Evolutionary conservation across 2,329 filamentous ascomycete species (phyloP), one percentile per base, ranked within the genome.

Genomic region (Conoideocrella luteorostrata): DNA sequence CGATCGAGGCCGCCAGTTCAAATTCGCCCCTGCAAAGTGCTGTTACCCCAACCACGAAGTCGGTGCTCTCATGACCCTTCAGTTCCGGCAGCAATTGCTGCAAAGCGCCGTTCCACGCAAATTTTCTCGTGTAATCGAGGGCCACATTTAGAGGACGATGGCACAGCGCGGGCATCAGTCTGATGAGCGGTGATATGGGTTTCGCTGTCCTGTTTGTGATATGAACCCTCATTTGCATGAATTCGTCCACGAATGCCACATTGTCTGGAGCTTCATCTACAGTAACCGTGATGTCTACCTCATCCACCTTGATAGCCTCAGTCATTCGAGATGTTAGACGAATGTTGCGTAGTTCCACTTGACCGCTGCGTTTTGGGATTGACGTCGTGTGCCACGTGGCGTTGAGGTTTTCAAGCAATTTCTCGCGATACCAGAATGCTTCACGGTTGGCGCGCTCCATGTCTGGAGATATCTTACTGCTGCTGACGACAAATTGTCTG

Each of bases 401-500:
- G 21, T 72, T 74, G 9, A 95, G 66, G 33, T 73, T 71, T 47
- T 84, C 82, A 3, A 96, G 74, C 2, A 96, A 75, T 57, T 80
- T 81, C 61, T 95, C 86, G 13, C 89, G 80, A 62, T 88, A 95
- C 90, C 90, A 96, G 61, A 96, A 96, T 1, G 83, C 80, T 65
- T 95, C 88, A 41, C 90, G 75, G 47, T 76, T 84, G 11, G 81
- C 77, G 26, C 86, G 78, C 65, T 96, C 90, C 34, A 77, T 78
- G 50, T 93, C 88, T 0, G 88, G 86, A 0, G 85, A 83, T 44
- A 90, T 79, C 54, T 86, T 86, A 57, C 80, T 82, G 13, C 82
- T 78, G 62, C 86, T 93, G 34, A 95, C 87, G 23, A 96, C 87
- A 55, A 95, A 96, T 58, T 96, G 90, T n/a, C 89, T 78, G 57